phyloP scores from a whole-genome alignment of 1,284 basidiomycete genomes.

The Coriolopsis trogii region DNA sequence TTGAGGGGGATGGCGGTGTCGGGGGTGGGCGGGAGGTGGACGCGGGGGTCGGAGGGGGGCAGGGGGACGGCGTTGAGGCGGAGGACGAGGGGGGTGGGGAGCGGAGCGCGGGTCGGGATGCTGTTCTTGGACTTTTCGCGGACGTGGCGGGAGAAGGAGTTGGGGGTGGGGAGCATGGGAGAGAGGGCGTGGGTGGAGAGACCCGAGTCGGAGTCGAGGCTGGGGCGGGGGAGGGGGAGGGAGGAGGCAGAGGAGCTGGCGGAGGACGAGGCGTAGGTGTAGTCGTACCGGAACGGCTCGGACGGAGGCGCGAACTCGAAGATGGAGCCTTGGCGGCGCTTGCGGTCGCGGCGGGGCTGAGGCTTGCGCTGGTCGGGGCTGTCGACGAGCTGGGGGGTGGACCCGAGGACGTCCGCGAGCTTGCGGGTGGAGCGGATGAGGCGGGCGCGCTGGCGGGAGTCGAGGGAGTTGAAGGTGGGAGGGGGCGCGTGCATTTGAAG shows the following conservation, averaged over 20 bases:
- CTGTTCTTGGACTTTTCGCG: constrained; percentile 22
- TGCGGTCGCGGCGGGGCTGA: constrained; percentile 17
- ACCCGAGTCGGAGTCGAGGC: constrained; percentile 23
- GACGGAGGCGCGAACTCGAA: constrained; percentile 27
- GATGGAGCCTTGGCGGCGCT: constrained; percentile 37
- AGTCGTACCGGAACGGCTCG: constrained; percentile 21
- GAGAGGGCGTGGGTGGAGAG: constrained; percentile 12
- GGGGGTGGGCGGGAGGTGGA: constrained; percentile 17
- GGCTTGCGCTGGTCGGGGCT: constrained; percentile 29
- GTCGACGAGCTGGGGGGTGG: constrained; percentile 56
- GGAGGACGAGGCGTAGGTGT: constrained; percentile 27
- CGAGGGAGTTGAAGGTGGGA: constrained; percentile 52
- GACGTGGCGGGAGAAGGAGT: constrained; percentile 19
- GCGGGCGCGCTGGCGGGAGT: constrained; percentile 50
- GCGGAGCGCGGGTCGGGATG: constrained; percentile 10
- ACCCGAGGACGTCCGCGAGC: constrained; percentile 57
- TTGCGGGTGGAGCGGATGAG: constrained; percentile 64
- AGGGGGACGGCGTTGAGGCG: constrained; percentile 33
- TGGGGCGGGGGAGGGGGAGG: constrained; percentile 26
- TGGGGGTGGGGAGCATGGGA: constrained; percentile 17
- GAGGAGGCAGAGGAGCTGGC: constrained; percentile 38
- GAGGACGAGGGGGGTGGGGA: constrained; percentile 34
- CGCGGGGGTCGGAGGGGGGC: constrained; percentile 20
- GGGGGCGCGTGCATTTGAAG: constrained; percentile 26
- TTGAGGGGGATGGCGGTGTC: constrained; percentile 15